These are phyloP conservation scores for Hypoxylon sp. DNA, from an alignment of 2,329 filamentous ascomycete genomes.

Conservation along the genomic window DNA sequence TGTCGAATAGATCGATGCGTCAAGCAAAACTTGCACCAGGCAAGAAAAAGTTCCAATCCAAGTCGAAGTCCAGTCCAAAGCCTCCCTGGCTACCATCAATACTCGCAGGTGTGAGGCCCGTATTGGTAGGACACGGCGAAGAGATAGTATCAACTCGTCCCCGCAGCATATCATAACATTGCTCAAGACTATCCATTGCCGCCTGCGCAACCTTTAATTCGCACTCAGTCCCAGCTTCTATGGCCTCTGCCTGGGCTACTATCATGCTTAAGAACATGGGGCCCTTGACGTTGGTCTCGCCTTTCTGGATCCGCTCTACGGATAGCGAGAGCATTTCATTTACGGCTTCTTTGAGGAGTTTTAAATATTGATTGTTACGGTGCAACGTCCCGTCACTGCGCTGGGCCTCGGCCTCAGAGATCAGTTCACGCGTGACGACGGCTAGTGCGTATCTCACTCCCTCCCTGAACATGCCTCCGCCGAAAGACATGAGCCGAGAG, in stretches of 20 bases:
- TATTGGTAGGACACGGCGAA: conserved; percentile 32
- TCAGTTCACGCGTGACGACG: conserved; percentile 57
- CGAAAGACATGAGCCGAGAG: conserved; percentile 55
- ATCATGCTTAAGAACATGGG: conserved; percentile 60
- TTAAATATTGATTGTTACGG: conserved; percentile 49
- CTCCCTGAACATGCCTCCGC: conserved; percentile 61
- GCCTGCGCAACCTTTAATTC: conserved; percentile 53
- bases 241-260: conserved; percentile 58
- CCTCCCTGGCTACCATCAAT: conserved; percentile 42
- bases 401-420: conserved; percentile 54
- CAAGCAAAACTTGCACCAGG: conserved; percentile 41
- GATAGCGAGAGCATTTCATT: conserved; percentile 51
- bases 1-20: neutral
- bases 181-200: conserved; percentile 55
- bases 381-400: conserved; percentile 52
- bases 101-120: conserved; percentile 42
- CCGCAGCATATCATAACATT: conserved; percentile 54
- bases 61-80: conserved; percentile 48
- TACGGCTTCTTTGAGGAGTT: conserved; percentile 55
- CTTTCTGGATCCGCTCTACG: conserved; percentile 55
- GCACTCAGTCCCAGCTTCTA: conserved; percentile 47
- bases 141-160: conserved; percentile 37
- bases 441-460: conserved; percentile 55
- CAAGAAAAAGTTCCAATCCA: conserved; percentile 52
- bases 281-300: conserved; percentile 63